phyloP scores from a whole-genome alignment of 129 eudicot species.

The Centella asiatica region DNA sequence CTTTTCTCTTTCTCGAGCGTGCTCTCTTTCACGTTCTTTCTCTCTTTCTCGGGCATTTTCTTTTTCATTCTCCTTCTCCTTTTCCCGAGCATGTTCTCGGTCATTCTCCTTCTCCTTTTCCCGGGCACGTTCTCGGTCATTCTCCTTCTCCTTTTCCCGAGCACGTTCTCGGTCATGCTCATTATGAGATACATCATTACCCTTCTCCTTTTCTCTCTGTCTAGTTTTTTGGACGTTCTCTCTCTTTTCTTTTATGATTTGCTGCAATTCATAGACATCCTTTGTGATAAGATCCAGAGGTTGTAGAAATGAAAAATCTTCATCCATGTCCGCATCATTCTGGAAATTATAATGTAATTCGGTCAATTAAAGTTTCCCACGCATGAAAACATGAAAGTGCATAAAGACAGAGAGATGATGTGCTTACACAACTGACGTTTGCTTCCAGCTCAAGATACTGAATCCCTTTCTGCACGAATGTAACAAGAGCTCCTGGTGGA shows the following conservation, averaged over 20 bases:
- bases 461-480: slow-evolving; percentile 90
- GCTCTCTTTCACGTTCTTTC: slow-evolving; percentile 26
- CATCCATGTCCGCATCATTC: slow-evolving; percentile 79
- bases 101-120: slow-evolving; percentile 42
- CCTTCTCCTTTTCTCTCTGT: slow-evolving; percentile 51
- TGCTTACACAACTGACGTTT: slow-evolving; percentile 63
- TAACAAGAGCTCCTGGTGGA: slow-evolving; percentile 94
- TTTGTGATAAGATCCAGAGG: slow-evolving; percentile 91
- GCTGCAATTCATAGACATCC: slow-evolving; percentile 64
- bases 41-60: slow-evolving; percentile 29
- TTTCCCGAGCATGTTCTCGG: slow-evolving; percentile 29
- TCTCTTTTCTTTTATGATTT: slow-evolving; percentile 72
- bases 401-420: background rate
- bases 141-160: slow-evolving; percentile 45
- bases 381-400: background rate
- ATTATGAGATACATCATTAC: slow-evolving; percentile 27
- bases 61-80: slow-evolving; percentile 35
- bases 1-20: slow-evolving; percentile 33
- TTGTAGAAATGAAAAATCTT: slow-evolving; percentile 83
- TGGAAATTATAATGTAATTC: slow-evolving; percentile 26
- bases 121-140: slow-evolving; percentile 26
- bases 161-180: slow-evolving; percentile 42
- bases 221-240: slow-evolving; percentile 34
- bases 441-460: slow-evolving; percentile 92
- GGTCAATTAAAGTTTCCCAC: slow-evolving; percentile 16